Base-by-base conservation (phyloP, 495 filamentous ascomycete genomes). In the Penicillium goetzii region DNA sequence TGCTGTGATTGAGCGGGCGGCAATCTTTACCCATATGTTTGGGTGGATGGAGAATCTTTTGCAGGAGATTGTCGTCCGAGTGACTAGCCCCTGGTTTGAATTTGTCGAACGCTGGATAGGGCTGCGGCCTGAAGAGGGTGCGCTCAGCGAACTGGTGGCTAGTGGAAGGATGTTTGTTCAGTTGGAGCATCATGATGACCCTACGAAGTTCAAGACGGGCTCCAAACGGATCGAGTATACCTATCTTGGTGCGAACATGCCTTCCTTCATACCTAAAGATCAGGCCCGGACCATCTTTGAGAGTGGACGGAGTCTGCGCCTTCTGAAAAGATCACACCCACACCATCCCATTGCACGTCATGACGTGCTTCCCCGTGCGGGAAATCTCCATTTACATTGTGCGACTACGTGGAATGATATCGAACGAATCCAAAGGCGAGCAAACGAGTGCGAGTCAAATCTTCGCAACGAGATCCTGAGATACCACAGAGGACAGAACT, bases 91-190 rank as follows among this genome's bases (percentile, higher is more conserved):
- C 3, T 97, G 91, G 88, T 80, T 90, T 40, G 83, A 86, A 19
- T 85, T 89, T 54, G 77, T 90, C 2, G 86, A 90, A 49, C 84
- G 87, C 56, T 97, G 92, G 91, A 83, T 93, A 60, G 93, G 93
- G 0, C 79, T 95, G 11, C 84, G 79, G 57, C 72, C 78, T 9
- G 87, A 88, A 58, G 75, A 78, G 17, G 79, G 82, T 7, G 67
- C 83, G 5, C 75, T 76, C 14, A 67, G 58, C 40, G 74, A 80
- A 52, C 47, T 85, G 15, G 72, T 76, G 32, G 82, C 84, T 30
- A 75, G 73, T 12, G 81, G 79, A 0, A 75, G 65, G 25, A 75
- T 74, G 30, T 94, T 92, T 73, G 85, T 92, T 50, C 83, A 80
- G 40, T 76, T 90, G 0, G 85, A 85, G 45, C 61, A 60, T 28